Evolutionary conservation across 768 basidiomycete genomes (phyloP).

Genomic region (Macrolepiota albuminosa): DNA sequence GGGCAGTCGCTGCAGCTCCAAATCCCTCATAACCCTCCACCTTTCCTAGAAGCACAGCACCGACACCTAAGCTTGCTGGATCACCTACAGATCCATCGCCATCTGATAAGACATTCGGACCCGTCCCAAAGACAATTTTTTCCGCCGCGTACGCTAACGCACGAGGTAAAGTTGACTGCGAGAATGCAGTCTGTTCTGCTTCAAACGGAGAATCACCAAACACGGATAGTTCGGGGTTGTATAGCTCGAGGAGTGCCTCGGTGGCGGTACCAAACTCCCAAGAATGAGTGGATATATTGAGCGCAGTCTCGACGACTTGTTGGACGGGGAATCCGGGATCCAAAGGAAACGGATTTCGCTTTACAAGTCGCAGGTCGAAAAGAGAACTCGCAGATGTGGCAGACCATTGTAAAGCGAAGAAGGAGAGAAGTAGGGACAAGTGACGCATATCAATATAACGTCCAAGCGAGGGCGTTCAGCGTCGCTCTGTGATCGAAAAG

Average conservation of each 20-base stretch:
- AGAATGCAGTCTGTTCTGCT: not conserved
- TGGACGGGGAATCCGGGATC: slow-evolving; percentile 24
- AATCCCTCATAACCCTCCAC: slow-evolving; percentile 9
- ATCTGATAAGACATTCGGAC: slow-evolving; percentile 24
- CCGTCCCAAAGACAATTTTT: not conserved
- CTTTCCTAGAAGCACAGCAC: slow-evolving; percentile 38
- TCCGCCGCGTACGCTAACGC: not conserved
- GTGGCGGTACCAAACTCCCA: slow-evolving; percentile 29
- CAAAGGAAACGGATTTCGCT: slow-evolving; percentile 13
- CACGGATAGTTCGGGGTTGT: slow-evolving; percentile 21
- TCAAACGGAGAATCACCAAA: slow-evolving; percentile 23
- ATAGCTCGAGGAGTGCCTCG: slow-evolving; percentile 24
- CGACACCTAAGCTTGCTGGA: slow-evolving; percentile 34
- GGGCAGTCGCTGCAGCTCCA: slow-evolving; percentile 31
- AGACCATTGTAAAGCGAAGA: not conserved
- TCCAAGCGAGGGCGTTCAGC: not conserved
- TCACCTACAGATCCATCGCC: slow-evolving; percentile 36
- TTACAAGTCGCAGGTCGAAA: no score
- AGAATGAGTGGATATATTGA: slow-evolving; percentile 22
- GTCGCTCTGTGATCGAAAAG: not conserved
- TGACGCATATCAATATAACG: not conserved
- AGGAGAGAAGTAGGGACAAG: not conserved
- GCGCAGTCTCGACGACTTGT: slow-evolving; percentile 17
- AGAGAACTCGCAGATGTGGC: not conserved
- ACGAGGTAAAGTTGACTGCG: not conserved